phyloP scores from a whole-genome alignment of 2,329 filamentous ascomycete genomes.

The Dothiorella sarmentorum region DNA sequence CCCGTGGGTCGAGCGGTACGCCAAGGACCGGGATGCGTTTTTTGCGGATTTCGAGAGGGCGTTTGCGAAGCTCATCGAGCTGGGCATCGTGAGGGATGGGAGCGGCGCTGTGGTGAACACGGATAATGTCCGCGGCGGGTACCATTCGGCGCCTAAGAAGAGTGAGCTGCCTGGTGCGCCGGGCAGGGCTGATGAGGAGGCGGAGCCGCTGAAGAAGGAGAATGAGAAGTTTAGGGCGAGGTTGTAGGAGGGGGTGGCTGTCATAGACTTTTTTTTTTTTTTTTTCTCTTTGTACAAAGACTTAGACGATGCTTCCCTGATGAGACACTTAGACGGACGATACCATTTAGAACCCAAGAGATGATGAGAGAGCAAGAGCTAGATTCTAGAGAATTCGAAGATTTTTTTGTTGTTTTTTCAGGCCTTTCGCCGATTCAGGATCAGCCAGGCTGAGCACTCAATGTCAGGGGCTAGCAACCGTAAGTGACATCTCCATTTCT shows the following conservation, averaged over 20 bases:
- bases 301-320: neutral
- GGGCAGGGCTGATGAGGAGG: conserved; percentile 38
- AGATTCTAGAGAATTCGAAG: neutral
- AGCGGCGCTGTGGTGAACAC: conserved; percentile 53
- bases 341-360: conserved; percentile 10
- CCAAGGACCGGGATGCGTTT: conserved; percentile 59
- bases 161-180: conserved; percentile 37
- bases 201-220: conserved; percentile 40
- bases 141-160: conserved; percentile 57
- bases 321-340: conserved; percentile 3
- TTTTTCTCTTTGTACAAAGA: neutral
- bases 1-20: conserved; percentile 57
- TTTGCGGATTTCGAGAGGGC: conserved; percentile 58
- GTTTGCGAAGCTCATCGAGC: conserved; percentile 59
- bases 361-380: neutral
- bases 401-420: too few species aligned
- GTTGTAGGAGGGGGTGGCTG: conserved; percentile 29
- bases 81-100: conserved; percentile 57
- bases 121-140: conserved; percentile 57
- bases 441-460: too few species aligned
- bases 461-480: too few species aligned
- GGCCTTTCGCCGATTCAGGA: too few species aligned
- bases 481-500: too few species aligned
- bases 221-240: conserved; percentile 41
- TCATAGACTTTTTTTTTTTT: neutral